These are phyloP conservation scores for Solidago caesia DNA, from an alignment of 129 eudicot genomes.

Conservation along the genomic window DNA sequence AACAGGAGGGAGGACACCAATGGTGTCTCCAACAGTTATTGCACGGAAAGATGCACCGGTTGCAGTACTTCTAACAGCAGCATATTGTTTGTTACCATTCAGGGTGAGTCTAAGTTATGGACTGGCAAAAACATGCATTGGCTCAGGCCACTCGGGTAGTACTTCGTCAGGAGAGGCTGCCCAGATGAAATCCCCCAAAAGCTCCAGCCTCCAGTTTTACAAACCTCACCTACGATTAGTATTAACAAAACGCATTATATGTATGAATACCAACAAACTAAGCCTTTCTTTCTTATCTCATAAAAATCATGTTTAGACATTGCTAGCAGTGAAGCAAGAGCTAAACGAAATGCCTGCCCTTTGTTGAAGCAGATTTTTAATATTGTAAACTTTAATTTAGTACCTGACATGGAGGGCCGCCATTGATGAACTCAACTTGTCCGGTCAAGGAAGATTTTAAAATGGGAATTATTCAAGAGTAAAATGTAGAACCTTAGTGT, in stretches of 20 bases:
- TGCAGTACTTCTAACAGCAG: constrained; percentile 65
- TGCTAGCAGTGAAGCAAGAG: constrained; percentile 54
- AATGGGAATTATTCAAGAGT: neutral
- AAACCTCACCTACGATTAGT: constrained; percentile 50
- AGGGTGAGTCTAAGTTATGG: constrained; percentile 49
- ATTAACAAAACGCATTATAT: neutral
- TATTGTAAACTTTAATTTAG: neutral
- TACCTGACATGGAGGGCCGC: constrained; percentile 73
- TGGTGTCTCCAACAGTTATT: constrained; percentile 65
- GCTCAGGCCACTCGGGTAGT: constrained; percentile 79
- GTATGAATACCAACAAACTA: neutral
- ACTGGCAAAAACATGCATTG: constrained; percentile 72
- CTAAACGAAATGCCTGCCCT: constrained; percentile 57
- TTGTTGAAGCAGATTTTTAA: constrained; percentile 35
- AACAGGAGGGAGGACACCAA: constrained; percentile 69
- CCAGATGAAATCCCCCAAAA: constrained; percentile 69
- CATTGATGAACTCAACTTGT: constrained; percentile 58
- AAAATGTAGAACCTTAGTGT: constrained; percentile 39
- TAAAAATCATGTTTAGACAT: constrained; percentile 21
- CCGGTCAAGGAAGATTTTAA: constrained; percentile 50
- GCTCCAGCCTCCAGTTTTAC: constrained; percentile 73
- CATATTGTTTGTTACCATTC: constrained; percentile 38
- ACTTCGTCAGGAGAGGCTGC: constrained; percentile 72
- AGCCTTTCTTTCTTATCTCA: neutral
- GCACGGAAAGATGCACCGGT: constrained; percentile 67